Evolutionary conservation across 116 monocot genomes (phyloP), one percentile per base, ranked within the genome.

Genomic region (Trichopus zeylanicus): DNA sequence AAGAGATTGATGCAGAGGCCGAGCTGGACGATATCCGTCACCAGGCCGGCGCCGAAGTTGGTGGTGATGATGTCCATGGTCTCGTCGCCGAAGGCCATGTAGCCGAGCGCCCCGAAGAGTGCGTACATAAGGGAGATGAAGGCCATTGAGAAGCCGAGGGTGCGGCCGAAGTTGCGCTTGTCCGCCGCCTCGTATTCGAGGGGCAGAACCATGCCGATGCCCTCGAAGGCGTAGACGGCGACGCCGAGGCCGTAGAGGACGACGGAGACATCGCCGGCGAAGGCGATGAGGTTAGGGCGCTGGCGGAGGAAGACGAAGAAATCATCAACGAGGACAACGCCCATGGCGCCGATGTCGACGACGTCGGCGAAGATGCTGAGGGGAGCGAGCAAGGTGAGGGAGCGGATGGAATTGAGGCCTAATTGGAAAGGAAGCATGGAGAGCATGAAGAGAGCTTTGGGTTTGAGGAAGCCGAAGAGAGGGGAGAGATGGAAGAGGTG

Each of bases 321-420:
- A 46, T 94, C 89, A 23, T 88, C 75, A 29, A 59, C 77, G 53
- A 88, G 60, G 52, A 93, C 85, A 38, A 93, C 74, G 9, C 70
- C 85, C 93, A 93, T 93, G 37, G 93, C 87, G 20, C 75, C 86
- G 60, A 95, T 67, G 63, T 95, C 86, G 60, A 89, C 89, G 29
- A 86, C 65, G 69, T 95, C 90, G 59, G 95, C 90, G 72, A 95
- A 89, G 69, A 95, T 83, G 81, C 86, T 89, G n/a, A 94, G 67
- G 2, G 86, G 90, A 6, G 90, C 90, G 56, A 95, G 86, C 51
- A 75, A 83, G 27, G 94, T 95, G 23, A 95, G 81, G 64, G 80
- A 67, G 4, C 54, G 64, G 73, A 89, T 77, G 10, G 95, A 89
- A 51, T 86, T 95, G 55, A 95, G 78, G 27, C 78, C 95, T 16